A percentile compares a stretch with the other conserved stretches of the same genome.
Evolutionary conservation across 805 yeast genomes (phyloP).

Genomic region (Nakazawaea sp.): DNA sequence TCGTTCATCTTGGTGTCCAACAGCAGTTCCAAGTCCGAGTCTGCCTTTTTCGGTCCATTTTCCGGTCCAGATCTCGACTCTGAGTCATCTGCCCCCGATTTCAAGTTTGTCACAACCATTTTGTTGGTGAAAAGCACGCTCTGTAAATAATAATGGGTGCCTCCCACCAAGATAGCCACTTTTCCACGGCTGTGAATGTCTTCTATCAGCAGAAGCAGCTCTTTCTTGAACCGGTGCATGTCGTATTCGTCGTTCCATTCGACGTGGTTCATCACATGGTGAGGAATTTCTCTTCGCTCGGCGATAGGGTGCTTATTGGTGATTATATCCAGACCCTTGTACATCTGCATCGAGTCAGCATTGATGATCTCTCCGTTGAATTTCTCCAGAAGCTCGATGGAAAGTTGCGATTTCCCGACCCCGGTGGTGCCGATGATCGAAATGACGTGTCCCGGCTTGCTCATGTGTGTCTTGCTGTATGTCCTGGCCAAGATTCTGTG

Average conservation of each 20-base stretch:
- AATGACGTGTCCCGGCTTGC: slow-evolving; percentile 15
- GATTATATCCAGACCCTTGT: slow-evolving; percentile 61
- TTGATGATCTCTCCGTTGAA: slow-evolving; percentile 87
- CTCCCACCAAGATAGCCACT: slow-evolving; percentile 87
- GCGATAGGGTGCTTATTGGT: slow-evolving; percentile 87
- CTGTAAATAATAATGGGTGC: slow-evolving; percentile 91
- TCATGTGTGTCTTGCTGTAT: too few relatives aligned
- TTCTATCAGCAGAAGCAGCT: slow-evolving; percentile 56
- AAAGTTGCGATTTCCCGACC: slow-evolving; percentile 88
- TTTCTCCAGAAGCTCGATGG: slow-evolving; percentile 70
- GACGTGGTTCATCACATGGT: slow-evolving; percentile 84
- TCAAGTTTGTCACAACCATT: slow-evolving; percentile 36
- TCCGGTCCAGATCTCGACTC: too few relatives aligned
- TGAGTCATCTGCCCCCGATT: slow-evolving; percentile 7
- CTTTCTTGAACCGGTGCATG: slow-evolving; percentile 70
- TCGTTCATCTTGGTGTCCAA: slow-evolving; percentile 1
- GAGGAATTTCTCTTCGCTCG: slow-evolving; percentile 70
- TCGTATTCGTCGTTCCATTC: slow-evolving; percentile 76
- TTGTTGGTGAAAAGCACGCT: slow-evolving; percentile 66
- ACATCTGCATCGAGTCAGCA: slow-evolving; percentile 97
- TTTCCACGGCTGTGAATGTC: slow-evolving; percentile 64
- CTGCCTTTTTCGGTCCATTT: too few relatives aligned
- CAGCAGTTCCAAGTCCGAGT: too few relatives aligned
- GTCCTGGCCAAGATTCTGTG: too few relatives aligned
- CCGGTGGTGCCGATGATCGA: slow-evolving; percentile 79